phyloP scores from a whole-genome alignment of 345 rosid genomes.

The Ricinus communis region DNA sequence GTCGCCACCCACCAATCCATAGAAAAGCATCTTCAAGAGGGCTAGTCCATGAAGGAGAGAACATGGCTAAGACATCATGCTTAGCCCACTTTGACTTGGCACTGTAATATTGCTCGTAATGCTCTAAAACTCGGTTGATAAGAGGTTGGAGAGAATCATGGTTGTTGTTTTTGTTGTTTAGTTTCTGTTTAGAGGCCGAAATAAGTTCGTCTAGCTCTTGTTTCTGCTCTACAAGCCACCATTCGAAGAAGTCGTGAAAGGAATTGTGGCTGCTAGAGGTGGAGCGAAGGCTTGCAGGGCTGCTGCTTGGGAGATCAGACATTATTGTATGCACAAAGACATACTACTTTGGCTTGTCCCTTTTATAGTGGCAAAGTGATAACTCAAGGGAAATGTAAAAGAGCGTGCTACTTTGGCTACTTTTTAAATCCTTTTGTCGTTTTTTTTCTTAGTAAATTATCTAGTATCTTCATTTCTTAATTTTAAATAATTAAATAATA shows the following conservation, averaged over 20 bases:
- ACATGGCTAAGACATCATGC: conserved; percentile 31
- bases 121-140: conserved; percentile 30
- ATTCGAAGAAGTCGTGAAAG: conserved; percentile 41
- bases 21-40: conserved; percentile 45
- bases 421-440: too few relatives aligned
- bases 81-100: conserved; percentile 38
- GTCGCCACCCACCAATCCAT: conserved; percentile 62
- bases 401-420: too few relatives aligned
- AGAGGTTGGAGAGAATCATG: conserved; percentile 19
- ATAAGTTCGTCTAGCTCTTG: conserved; percentile 33
- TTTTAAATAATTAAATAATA: too few relatives aligned
- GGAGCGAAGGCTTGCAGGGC: too few relatives aligned
- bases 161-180: neutral
- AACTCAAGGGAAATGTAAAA: too few relatives aligned
- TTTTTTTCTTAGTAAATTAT: too few relatives aligned
- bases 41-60: conserved; percentile 50
- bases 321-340: too few relatives aligned
- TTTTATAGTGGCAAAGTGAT: too few relatives aligned
- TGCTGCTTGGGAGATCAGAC: too few relatives aligned
- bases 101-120: conserved; percentile 45
- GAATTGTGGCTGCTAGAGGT: too few relatives aligned
- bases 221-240: conserved; percentile 46
- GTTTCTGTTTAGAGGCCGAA: conserved; percentile 31
- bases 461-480: too few relatives aligned
- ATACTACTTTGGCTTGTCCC: too few relatives aligned